Base-by-base conservation (phyloP, 202 grass and related monocot species). In the Digitaria exilis region DNA sequence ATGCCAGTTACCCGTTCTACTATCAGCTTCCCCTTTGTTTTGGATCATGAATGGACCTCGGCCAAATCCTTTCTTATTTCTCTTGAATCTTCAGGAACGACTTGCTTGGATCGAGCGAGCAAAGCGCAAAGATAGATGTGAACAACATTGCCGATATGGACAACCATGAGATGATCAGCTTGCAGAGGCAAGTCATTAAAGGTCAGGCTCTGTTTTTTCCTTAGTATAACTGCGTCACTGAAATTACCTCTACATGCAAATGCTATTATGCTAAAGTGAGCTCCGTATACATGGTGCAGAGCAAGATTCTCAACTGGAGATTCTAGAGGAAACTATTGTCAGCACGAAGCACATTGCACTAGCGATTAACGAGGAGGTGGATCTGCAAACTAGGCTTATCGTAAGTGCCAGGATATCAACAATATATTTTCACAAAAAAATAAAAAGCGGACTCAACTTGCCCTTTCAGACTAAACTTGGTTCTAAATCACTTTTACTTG, bases 331-430 rank as follows among this genome's bases (percentile, higher is more conserved):
- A 41, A 80, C 77, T 10, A 21, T 97, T 19, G 28, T 42, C 10
- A 97, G 83, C 80, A 94, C 89, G 6, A 97, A 94, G 52, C 91
- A 94, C 89, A 87, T 97, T 60, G 91, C 91, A 8, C 85, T 94
- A 15, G 83, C 91, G 12, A 82, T 97, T 49, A 94, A 94, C 24
- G 94, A 92, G 80, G 94, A 97, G 82, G 55, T 94, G 79, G 70
- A 87, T 84, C 70, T 94, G 29, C 91, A 94, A 9, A 88, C 88
- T 7, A 82, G 69, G 83, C 76, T 94, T 26, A 91, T 94, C 74
- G 91, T 94, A 94, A 69, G 86, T 80, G 34, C 35, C 10, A 52
- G 13, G 25, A 21, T 37, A 2, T 3, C 45, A 25, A 6, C 37
- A 34, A 3, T 31, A 17, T 31, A n/a, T 28, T 69, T 72, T 26